A percentile compares a stretch with the other conserved stretches of the same genome.
phyloP scores from a whole-genome alignment of 2,329 filamentous ascomycete species.

The Ramularia endophylla region DNA sequence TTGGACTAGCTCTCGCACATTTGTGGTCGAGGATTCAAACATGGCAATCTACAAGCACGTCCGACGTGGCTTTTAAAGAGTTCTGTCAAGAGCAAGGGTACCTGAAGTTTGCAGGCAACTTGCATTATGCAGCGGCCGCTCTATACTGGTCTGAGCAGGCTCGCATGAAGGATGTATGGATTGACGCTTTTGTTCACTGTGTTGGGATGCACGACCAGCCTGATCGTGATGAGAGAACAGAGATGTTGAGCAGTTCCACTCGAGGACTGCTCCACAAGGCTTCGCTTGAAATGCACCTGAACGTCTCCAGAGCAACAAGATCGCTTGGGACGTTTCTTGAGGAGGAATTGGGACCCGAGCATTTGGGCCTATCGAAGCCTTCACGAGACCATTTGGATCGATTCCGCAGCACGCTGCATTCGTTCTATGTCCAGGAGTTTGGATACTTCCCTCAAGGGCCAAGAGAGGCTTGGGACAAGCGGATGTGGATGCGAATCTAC shows the following conservation, averaged over 20 bases:
- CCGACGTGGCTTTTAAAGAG: conserved; percentile 41
- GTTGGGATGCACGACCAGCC: conserved; percentile 67
- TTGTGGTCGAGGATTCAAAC: conserved; percentile 59
- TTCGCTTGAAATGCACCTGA: conserved; percentile 58
- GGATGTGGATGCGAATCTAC: conserved; percentile 56
- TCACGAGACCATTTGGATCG: conserved; percentile 63
- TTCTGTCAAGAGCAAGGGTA: conserved; percentile 69
- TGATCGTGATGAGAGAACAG: conserved; percentile 52
- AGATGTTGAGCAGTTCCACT: conserved; percentile 49
- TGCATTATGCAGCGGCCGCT: conserved; percentile 62
- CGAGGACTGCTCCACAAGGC: conserved; percentile 60
- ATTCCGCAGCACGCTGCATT: conserved; percentile 63
- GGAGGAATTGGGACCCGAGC: conserved; percentile 60
- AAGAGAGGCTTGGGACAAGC: conserved; percentile 50
- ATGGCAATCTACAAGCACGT: conserved; percentile 32
- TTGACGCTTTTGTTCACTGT: conserved; percentile 69
- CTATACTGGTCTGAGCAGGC: conserved; percentile 64
- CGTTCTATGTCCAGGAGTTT: conserved; percentile 60
- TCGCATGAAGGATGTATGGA: conserved; percentile 59
- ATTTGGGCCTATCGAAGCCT: conserved; percentile 58
- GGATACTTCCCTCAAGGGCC: conserved; percentile 65
- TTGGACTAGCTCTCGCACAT: conserved; percentile 58
- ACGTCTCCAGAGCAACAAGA: conserved; percentile 52
- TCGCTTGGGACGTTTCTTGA: conserved; percentile 64
- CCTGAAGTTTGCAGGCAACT: conserved; percentile 57